Evolutionary conservation across 306 rosid species (phyloP), one percentile per base, ranked within the genome.

Genomic region (Canavalia gladiata): DNA sequence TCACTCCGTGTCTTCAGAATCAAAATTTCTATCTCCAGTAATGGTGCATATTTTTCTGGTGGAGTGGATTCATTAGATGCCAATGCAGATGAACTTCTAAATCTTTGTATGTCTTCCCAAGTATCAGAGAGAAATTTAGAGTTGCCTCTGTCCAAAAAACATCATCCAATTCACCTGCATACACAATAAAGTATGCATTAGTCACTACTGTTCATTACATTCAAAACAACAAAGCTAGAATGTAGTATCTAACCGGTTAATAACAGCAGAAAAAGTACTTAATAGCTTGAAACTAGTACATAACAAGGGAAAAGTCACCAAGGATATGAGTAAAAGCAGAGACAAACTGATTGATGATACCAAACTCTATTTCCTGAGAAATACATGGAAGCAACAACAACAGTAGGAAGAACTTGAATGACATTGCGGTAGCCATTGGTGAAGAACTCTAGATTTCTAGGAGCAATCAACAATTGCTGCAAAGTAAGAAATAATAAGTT

Each of bases 361-460:
- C 99, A 85, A 95, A 91, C 89, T 95, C 99, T 67, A 95, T 95
- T 87, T 29, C 99, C 99, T 0, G 99, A 81, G 82, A 95, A 95
- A 85, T 76, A 95, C 99, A 95, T 90, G 30, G 99, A 98, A 43
- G 99, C 99, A 86, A 95, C 97, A 76, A 95, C 97, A 70, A 98
- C 99, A 42, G 89, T 97, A 9, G 99, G 99, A 82, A 95, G 99
- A 89, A 95, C 84, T 81, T 93, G 99, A 89, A 95, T 93, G 71
- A 82, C 87, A 80, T 93, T 90, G 78, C 98, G 97, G 83, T 95
- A 95, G 72, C 99, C 99, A 81, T 7, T 89, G 87, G 98, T 95
- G 90, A 95, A 93, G 84, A 93, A 93, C 12, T 95, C 99, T 2
- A 95, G 90, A 81, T 95, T 95, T 87, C 99, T 88, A 49, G 99